These are phyloP conservation scores for Aspergillus cejpii DNA, from an alignment of 2,329 filamentous ascomycete genomes.

Conservation along the genomic window DNA sequence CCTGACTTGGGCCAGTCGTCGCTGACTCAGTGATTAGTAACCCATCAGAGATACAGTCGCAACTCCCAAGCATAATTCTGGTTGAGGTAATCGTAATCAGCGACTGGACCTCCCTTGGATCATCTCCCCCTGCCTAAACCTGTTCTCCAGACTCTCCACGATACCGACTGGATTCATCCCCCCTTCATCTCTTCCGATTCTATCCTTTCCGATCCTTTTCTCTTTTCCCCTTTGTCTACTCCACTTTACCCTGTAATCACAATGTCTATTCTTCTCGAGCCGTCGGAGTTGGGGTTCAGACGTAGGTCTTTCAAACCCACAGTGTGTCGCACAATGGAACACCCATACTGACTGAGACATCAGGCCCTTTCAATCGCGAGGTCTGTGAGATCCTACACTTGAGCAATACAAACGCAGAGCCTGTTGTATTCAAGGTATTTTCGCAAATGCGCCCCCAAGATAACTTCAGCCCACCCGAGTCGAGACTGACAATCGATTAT, in stretches of 20 bases:
- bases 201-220: constrained; percentile 4
- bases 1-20: constrained; percentile 21
- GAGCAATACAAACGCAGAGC: constrained; percentile 51
- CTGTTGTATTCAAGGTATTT: constrained; percentile 59
- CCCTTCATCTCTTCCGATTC: constrained; percentile 8
- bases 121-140: background rate
- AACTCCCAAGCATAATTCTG: background rate
- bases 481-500: constrained; percentile 22
- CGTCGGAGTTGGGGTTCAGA: constrained; percentile 84
- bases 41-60: constrained; percentile 7
- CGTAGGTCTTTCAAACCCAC: constrained; percentile 48
- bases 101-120: background rate
- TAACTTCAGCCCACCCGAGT: constrained; percentile 11
- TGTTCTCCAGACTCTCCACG: background rate
- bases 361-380: constrained; percentile 59
- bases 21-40: constrained; percentile 1
- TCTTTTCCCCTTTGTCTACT: constrained; percentile 9
- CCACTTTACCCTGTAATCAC: constrained; percentile 26
- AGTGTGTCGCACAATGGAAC: constrained; percentile 5
- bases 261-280: constrained; percentile 95
- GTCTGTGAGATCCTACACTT: constrained; percentile 57
- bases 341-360: constrained; percentile 21
- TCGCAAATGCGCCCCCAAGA: constrained; percentile 2
- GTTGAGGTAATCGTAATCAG: too few relatives aligned
- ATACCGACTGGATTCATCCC: background rate